phyloP scores from a whole-genome alignment of 768 basidiomycete species.

The Zangia roseola region DNA sequence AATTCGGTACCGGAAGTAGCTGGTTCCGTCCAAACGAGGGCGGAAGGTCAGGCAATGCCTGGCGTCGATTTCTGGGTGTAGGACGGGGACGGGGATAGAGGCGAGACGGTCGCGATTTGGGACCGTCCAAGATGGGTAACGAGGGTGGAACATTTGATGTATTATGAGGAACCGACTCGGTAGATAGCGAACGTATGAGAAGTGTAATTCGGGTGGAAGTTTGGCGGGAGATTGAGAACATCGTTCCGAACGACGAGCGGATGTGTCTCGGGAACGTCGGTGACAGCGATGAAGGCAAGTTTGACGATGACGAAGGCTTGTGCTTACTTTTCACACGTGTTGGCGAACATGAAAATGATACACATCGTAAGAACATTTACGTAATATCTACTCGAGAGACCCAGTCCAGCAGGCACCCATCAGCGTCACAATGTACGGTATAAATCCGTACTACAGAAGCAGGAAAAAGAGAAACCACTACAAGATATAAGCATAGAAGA shows the following conservation, averaged over 20 bases:
- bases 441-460: slow-evolving; percentile 3
- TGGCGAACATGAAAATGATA: not conserved
- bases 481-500: slow-evolving; percentile 16
- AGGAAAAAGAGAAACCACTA: slow-evolving; percentile 1
- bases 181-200: slow-evolving; percentile 24
- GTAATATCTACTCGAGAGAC: slow-evolving; percentile 1
- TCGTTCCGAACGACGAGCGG: slow-evolving; percentile 18
- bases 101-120: slow-evolving; percentile 34
- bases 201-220: slow-evolving; percentile 12
- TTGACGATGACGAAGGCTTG: not conserved
- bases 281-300: not conserved
- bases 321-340: slow-evolving; percentile 10
- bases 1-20: slow-evolving; percentile 73
- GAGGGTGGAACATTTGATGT: slow-evolving; percentile 30
- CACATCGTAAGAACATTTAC: slow-evolving; percentile 2
- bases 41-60: slow-evolving; percentile 55
- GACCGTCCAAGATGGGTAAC: slow-evolving; percentile 28
- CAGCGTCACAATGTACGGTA: not conserved
- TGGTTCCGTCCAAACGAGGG: slow-evolving; percentile 80
- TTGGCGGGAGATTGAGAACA: slow-evolving; percentile 22
- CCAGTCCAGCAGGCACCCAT: slow-evolving; percentile 17
- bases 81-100: slow-evolving; percentile 46
- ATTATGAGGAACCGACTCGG: slow-evolving; percentile 27
- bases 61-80: slow-evolving; percentile 21
- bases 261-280: slow-evolving; percentile 9